phyloP scores from a whole-genome alignment of 225 moss, liverwort and hornwort species.

The Anthoceros angustus region DNA sequence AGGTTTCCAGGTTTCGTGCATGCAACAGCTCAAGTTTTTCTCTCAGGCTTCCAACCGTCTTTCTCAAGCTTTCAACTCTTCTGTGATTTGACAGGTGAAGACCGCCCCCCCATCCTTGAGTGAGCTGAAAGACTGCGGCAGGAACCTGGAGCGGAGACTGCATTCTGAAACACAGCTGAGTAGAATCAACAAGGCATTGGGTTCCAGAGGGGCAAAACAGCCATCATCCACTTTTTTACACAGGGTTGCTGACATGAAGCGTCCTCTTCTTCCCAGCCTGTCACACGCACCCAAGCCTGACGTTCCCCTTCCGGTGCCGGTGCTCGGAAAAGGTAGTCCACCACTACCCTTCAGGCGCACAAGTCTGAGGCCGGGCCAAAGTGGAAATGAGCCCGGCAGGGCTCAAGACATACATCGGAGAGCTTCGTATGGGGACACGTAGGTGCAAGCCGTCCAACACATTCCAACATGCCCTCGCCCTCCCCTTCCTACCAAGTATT shows the following conservation, averaged over 20 bases:
- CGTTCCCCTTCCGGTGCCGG: neutral
- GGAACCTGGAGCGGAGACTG: neutral
- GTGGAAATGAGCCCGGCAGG: too few species aligned
- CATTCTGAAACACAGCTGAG: neutral
- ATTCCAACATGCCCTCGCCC: too few species aligned
- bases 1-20: too few species aligned
- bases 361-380: neutral
- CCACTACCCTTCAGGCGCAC: neutral
- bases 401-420: too few species aligned
- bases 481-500: too few species aligned
- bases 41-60: too few species aligned
- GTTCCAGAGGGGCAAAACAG: neutral
- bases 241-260: neutral
- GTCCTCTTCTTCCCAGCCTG: neutral
- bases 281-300: neutral
- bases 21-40: too few species aligned
- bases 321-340: neutral
- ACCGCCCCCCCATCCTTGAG: neutral
- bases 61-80: neutral
- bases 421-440: too few species aligned
- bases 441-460: too few species aligned
- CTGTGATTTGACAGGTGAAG: neutral
- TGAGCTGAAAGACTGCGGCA: slow-evolving; percentile 1
- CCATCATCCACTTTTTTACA: neutral
- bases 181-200: neutral